phyloP scores from a whole-genome alignment of 148 eudicot species.

The Amaranthus cruentus region DNA sequence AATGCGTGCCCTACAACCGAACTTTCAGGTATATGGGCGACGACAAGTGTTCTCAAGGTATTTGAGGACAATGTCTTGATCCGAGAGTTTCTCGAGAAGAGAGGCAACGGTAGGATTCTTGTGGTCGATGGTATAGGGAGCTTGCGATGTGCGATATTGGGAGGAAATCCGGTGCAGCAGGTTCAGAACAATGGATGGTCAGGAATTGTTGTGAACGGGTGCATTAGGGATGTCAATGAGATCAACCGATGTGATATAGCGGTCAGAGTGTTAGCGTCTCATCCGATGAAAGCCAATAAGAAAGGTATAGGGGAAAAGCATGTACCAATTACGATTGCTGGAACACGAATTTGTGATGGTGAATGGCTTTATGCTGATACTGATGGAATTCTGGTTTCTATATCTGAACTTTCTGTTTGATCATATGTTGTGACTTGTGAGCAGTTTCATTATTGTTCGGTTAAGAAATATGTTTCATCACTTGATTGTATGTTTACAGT shows the following conservation, averaged over 20 bases:
- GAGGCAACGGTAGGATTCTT: slow-evolving; percentile 70
- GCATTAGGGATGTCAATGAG: slow-evolving; percentile 76
- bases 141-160: slow-evolving; percentile 67
- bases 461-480: not conserved
- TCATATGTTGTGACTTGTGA: not conserved
- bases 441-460: not conserved
- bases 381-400: slow-evolving; percentile 72
- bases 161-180: slow-evolving; percentile 75
- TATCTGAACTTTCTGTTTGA: slow-evolving; percentile 54
- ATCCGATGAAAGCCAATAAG: slow-evolving; percentile 80
- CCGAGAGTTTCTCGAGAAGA: slow-evolving; percentile 75
- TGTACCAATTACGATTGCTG: slow-evolving; percentile 51
- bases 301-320: slow-evolving; percentile 73
- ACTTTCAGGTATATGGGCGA: slow-evolving; percentile 67
- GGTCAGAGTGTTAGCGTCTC: slow-evolving; percentile 68
- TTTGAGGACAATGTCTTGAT: slow-evolving; percentile 79
- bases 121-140: slow-evolving; percentile 83
- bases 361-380: slow-evolving; percentile 87
- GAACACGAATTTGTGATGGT: slow-evolving; percentile 57
- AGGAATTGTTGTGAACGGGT: slow-evolving; percentile 76
- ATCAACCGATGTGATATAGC: slow-evolving; percentile 79
- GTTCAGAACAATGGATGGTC: slow-evolving; percentile 87
- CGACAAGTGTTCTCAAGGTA: slow-evolving; percentile 75
- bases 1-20: slow-evolving; percentile 64
- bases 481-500: too few relatives aligned